Evolutionary conservation across 371 early-diverging fungal species (phyloP).

Genomic region (Smittium mucronatum): DNA sequence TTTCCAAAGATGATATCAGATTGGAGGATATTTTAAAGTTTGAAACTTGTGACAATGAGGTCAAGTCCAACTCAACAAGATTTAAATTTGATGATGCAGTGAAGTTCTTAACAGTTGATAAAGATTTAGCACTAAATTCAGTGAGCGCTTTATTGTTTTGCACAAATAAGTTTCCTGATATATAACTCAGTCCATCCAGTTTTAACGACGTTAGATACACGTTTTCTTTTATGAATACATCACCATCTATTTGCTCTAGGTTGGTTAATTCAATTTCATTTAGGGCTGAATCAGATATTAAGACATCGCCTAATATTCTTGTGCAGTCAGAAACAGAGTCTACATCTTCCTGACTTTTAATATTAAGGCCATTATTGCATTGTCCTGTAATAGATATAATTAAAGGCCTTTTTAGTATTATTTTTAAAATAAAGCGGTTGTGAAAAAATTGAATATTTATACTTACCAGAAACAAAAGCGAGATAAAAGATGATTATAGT

Average conservation of each 20-base stretch:
- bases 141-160: background rate
- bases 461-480: too few species aligned
- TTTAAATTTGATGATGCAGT: background rate
- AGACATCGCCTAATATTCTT: background rate
- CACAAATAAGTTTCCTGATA: background rate
- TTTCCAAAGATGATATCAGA: background rate
- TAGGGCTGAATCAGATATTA: background rate
- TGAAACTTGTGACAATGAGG: background rate
- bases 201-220: background rate
- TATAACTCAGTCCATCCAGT: background rate
- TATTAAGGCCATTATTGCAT: slow-evolving; percentile 3
- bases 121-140: background rate
- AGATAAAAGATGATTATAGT: too few species aligned
- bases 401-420: too few species aligned
- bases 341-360: background rate
- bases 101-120: background rate
- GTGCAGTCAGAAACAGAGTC: background rate
- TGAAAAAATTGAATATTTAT: too few species aligned
- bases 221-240: background rate
- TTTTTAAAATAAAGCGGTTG: too few species aligned
- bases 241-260: slow-evolving; percentile 3
- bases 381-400: too few species aligned
- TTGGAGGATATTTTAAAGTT: background rate
- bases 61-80: background rate
- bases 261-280: background rate